These are phyloP conservation scores for Coelastrella sp. DNA, from an alignment of 139 green algal species.

Conservation along the genomic window DNA sequence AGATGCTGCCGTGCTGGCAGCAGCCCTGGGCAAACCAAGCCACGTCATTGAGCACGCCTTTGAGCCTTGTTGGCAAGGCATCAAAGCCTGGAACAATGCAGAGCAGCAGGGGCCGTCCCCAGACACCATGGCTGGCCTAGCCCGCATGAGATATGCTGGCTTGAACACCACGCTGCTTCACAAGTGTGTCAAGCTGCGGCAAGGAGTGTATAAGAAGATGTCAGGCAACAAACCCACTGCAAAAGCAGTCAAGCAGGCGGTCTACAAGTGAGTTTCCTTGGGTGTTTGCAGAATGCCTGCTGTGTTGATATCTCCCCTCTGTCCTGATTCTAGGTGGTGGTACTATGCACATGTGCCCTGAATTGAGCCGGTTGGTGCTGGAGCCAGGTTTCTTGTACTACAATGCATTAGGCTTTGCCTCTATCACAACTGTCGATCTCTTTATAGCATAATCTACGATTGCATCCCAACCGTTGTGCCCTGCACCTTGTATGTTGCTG, in stretches of 20 bases:
- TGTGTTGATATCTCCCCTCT: no score
- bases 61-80: neutral
- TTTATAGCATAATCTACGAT: no score
- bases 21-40: neutral
- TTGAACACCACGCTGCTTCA: constrained; percentile 26
- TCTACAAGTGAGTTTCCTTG: constrained; percentile 37
- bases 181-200: constrained; percentile 18
- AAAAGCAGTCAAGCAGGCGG: neutral
- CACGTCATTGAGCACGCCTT: neutral
- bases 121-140: constrained; percentile 7
- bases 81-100: neutral
- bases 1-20: constrained; percentile 53
- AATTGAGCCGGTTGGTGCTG: no score
- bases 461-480: neutral
- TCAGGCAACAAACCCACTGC: neutral
- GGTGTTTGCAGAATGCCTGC: no score
- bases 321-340: neutral
- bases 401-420: no score
- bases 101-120: neutral
- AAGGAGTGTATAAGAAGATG: constrained; percentile 17
- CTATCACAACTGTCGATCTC: no score
- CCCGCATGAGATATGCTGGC: neutral
- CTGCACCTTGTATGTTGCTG: neutral
- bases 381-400: no score
- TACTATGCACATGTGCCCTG: neutral